phyloP scores from a whole-genome alignment of 441 rosid species.

The Kokia cookei region DNA sequence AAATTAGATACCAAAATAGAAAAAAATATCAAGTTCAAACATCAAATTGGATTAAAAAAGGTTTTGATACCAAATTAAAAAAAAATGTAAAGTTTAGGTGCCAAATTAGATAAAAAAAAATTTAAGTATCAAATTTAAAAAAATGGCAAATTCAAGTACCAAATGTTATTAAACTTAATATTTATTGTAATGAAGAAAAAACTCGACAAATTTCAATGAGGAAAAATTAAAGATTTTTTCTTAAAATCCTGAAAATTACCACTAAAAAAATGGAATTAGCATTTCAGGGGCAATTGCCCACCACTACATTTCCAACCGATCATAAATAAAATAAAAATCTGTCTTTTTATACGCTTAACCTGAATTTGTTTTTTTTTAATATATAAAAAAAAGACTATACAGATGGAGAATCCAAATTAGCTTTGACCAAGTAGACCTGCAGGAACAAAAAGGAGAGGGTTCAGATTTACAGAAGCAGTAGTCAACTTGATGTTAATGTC shows the following conservation, averaged over 20 bases:
- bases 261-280: background rate
- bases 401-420: constrained; percentile 77
- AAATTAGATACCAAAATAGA: no score
- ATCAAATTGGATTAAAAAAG: no score
- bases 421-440: constrained; percentile 96
- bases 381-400: constrained; percentile 34
- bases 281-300: no score
- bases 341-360: no score
- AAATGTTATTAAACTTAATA: background rate
- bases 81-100: no score
- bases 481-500: background rate
- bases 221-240: background rate
- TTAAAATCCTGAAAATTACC: background rate
- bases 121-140: no score
- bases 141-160: no score
- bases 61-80: no score
- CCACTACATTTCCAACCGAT: constrained; percentile 3
- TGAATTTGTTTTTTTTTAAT: no score
- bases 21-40: no score
- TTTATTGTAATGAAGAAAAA: background rate
- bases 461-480: constrained; percentile 44
- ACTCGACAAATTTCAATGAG: background rate
- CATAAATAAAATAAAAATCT: background rate
- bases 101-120: no score
- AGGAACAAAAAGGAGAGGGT: constrained; percentile 79